These are phyloP conservation scores for Candida pseudofarinosa DNA, from an alignment of 805 yeast species.

Conservation along the genomic window DNA sequence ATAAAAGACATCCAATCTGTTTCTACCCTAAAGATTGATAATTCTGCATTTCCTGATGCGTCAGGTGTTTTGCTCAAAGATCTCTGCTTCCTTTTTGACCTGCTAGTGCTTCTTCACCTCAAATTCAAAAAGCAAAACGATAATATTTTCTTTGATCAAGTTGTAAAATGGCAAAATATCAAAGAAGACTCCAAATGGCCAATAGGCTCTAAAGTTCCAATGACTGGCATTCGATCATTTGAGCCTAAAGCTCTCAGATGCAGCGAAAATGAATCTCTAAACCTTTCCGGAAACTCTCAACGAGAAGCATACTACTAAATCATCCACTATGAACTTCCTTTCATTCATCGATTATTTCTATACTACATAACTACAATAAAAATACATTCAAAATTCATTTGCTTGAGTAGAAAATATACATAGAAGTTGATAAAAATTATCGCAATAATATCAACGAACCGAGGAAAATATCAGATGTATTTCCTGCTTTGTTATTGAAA, in stretches of 20 bases:
- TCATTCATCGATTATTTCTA: no score
- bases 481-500: conserved; percentile 51
- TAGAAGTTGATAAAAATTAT: no score
- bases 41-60: conserved; percentile 29
- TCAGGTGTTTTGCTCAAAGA: conserved; percentile 35
- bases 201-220: conserved; percentile 34
- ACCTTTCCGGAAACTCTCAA: no score
- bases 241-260: conserved; percentile 13
- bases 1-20: conserved; percentile 29
- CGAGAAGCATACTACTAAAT: not conserved
- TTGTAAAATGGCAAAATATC: conserved; percentile 32
- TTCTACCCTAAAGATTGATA: conserved; percentile 31
- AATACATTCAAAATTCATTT: no score
- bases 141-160: conserved; percentile 33
- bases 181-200: conserved; percentile 42
- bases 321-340: no score
- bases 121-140: conserved; percentile 43
- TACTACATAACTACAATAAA: no score
- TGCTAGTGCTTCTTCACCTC: conserved; percentile 33
- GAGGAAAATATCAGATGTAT: conserved; percentile 50
- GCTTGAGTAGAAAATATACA: no score
- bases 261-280: no score
- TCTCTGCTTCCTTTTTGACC: conserved; percentile 37
- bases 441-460: conserved; percentile 7
- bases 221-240: conserved; percentile 20